Evolutionary conservation across 441 rosid genomes (phyloP).

Genomic region (Isatis lusitanica): DNA sequence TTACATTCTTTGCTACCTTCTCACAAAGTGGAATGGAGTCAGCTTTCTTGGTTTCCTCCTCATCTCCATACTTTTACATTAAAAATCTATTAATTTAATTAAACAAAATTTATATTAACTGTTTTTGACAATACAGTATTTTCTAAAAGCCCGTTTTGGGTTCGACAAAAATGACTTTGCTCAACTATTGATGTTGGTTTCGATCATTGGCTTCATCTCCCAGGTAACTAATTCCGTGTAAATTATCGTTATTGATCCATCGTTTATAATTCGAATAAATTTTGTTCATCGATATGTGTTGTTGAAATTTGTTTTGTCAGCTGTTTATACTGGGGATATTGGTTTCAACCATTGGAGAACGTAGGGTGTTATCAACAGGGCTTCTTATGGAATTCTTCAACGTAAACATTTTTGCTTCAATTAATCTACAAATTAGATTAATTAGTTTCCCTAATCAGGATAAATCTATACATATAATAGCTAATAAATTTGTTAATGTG

Average conservation of each 20-base stretch:
- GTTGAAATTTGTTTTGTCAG: slow-evolving; percentile 40
- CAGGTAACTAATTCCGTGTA: slow-evolving; percentile 45
- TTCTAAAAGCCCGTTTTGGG: slow-evolving; percentile 77
- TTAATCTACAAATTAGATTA: neutral
- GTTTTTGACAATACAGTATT: slow-evolving; percentile 51
- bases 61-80: neutral
- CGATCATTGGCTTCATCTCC: slow-evolving; percentile 49
- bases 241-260: neutral
- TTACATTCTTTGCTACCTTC: slow-evolving; percentile 67
- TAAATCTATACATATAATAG: neutral
- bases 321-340: slow-evolving; percentile 64
- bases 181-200: slow-evolving; percentile 51
- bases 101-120: neutral
- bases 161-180: slow-evolving; percentile 78
- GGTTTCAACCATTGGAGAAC: slow-evolving; percentile 58
- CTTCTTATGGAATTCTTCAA: slow-evolving; percentile 48
- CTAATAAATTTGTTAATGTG: neutral
- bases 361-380: slow-evolving; percentile 62
- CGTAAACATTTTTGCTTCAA: slow-evolving; percentile 38
- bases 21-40: slow-evolving; percentile 56
- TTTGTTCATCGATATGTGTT: too few relatives aligned
- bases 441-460: neutral
- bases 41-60: slow-evolving; percentile 51
- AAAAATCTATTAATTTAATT: neutral
- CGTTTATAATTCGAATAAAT: neutral